These are phyloP conservation scores for Crucihimalaya himalaica DNA, from an alignment of 345 rosid species.

Conservation along the genomic window DNA sequence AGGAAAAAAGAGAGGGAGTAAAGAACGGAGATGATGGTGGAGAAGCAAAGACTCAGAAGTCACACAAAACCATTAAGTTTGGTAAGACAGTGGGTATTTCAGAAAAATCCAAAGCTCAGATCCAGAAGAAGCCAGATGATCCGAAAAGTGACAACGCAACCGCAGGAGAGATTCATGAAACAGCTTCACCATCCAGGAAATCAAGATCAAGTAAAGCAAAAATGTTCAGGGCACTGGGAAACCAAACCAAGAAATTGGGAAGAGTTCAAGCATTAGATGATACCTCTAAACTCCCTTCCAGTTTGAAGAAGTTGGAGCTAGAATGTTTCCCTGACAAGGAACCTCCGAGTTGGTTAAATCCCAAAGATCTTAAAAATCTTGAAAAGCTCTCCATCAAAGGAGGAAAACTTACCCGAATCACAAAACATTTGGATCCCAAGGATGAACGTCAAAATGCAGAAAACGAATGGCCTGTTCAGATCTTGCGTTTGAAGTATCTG, in stretches of 20 bases:
- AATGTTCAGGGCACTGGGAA: no score
- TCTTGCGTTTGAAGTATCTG: constrained; percentile 50
- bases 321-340: constrained; percentile 30
- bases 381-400: constrained; percentile 45
- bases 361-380: constrained; percentile 24
- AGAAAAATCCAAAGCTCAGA: not conserved
- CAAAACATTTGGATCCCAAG: no score
- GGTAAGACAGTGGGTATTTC: no score
- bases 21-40: not conserved
- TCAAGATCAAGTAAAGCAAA: no score
- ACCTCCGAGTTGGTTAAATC: constrained; percentile 43
- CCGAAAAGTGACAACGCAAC: not conserved
- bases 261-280: not conserved
- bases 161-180: not conserved
- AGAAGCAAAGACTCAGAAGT: constrained; percentile 18
- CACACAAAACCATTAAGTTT: constrained; percentile 9
- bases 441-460: not conserved
- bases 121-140: constrained; percentile 15
- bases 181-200: not conserved
- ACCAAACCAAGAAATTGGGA: no score
- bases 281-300: constrained; percentile 25
- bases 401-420: constrained; percentile 38
- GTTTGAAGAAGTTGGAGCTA: constrained; percentile 45
- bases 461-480: constrained; percentile 26
- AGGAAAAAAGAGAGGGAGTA: constrained; percentile 20